These are phyloP conservation scores for Lycium ferocissimum DNA, from an alignment of 257 asterid genomes.

Conservation along the genomic window DNA sequence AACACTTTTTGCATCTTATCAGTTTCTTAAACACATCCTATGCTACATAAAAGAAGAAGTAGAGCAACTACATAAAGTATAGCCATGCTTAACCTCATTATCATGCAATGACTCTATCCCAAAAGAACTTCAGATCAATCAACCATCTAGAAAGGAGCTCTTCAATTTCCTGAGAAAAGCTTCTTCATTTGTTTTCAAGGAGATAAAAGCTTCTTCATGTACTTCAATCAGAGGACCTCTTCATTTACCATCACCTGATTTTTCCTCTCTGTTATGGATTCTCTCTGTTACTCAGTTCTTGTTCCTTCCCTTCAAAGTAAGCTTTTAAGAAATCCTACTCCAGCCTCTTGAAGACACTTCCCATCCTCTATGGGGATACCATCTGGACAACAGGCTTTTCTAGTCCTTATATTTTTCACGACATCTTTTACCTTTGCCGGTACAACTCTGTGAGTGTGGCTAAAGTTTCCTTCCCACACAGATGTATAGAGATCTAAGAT, in stretches of 20 bases:
- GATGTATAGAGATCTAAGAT: neutral
- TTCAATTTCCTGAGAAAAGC: neutral
- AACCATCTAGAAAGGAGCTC: neutral
- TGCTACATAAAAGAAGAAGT: neutral
- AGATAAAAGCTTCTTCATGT: neutral
- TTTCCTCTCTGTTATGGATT: neutral
- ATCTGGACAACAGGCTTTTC: neutral
- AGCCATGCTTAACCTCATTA: neutral
- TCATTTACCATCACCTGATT: slow-evolving; percentile 6
- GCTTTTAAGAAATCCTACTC: neutral
- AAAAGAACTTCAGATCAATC: neutral
- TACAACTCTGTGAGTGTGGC: neutral
- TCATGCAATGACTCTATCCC: neutral
- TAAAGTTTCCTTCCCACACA: neutral
- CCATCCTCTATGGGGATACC: neutral
- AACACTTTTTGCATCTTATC: neutral
- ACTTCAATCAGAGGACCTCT: neutral
- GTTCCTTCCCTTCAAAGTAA: neutral
- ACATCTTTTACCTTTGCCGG: neutral
- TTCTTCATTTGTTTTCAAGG: neutral
- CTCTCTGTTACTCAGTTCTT: neutral
- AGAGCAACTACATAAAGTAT: neutral
- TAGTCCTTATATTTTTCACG: neutral
- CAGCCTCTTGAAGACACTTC: neutral
- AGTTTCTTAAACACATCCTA: neutral